Conservation (phyloP, 75 land plant genomes). For the Cryptomeria japonica region DNA sequence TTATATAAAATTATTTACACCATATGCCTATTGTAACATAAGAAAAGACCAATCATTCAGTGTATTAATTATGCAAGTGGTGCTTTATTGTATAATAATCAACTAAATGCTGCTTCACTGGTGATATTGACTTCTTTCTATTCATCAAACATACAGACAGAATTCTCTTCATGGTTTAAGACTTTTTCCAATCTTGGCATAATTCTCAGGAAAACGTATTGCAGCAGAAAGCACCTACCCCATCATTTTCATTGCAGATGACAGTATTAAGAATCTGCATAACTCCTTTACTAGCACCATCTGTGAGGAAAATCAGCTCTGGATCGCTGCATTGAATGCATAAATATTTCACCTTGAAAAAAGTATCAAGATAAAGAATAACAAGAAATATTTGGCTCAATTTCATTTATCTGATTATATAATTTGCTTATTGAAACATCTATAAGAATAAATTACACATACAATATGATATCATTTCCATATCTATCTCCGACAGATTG, state of each 20-base stretch:
- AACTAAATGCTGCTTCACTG: background rate
- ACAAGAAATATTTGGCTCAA: background rate
- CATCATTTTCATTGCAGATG: slow-evolving; percentile 81
- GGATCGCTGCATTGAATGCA: slow-evolving; percentile 71
- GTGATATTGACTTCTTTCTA: background rate
- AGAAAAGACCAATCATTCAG: background rate
- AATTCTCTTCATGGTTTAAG: background rate
- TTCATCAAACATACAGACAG: background rate
- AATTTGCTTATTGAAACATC: background rate
- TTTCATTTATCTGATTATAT: background rate
- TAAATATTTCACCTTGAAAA: background rate
- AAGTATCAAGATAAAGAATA: background rate
- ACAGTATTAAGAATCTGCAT: slow-evolving; percentile 80
- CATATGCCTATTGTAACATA: background rate
- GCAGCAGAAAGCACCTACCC: slow-evolving; percentile 49
- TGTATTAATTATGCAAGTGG: background rate
- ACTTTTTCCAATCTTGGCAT: background rate
- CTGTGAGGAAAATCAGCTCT: slow-evolving; percentile 93
- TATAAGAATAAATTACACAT: background rate
- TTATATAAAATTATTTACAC: background rate
- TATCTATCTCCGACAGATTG: background rate
- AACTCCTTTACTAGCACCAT: slow-evolving; percentile 99
- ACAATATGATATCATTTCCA: background rate
- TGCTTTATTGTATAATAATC: background rate
- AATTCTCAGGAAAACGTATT: background rate